Conservation (phyloP, 345 rosid genomes). For the Pugionium cornutum region DNA sequence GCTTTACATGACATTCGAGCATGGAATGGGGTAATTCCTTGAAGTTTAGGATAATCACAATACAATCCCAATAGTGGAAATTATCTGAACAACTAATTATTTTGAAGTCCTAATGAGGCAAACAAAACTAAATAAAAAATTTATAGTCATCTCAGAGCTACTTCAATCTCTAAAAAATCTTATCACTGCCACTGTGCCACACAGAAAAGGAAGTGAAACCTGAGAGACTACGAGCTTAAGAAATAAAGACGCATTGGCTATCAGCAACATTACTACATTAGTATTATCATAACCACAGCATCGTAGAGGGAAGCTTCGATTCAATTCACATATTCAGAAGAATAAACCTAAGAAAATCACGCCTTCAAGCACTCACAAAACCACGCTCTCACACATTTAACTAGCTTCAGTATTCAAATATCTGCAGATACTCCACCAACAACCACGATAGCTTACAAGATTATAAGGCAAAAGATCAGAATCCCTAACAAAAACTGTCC, state of each 20-base stretch:
- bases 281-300: background rate
- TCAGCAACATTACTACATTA: background rate
- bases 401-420: background rate
- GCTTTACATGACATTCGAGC: slow-evolving; percentile 5
- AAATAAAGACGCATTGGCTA: background rate
- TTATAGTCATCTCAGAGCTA: slow-evolving; percentile 5
- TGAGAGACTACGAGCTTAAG: background rate
- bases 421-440: background rate
- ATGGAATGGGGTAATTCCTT: background rate
- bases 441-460: too few species aligned
- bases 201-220: background rate
- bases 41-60: background rate
- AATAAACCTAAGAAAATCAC: background rate
- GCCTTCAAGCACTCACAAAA: too few species aligned
- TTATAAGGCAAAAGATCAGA: too few species aligned
- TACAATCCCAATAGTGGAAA: background rate
- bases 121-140: slow-evolving; percentile 1
- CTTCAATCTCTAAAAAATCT: slow-evolving; percentile 9
- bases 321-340: background rate
- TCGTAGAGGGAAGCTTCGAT: slow-evolving; percentile 4
- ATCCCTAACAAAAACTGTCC: background rate
- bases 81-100: background rate
- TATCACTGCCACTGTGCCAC: background rate
- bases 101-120: background rate
- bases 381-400: background rate